A percentile compares a stretch with the other conserved stretches of the same genome.
These are phyloP conservation scores for Raddia distichophylla DNA, from an alignment of 176 grass and related monocot genomes.

Conservation along the genomic window DNA sequence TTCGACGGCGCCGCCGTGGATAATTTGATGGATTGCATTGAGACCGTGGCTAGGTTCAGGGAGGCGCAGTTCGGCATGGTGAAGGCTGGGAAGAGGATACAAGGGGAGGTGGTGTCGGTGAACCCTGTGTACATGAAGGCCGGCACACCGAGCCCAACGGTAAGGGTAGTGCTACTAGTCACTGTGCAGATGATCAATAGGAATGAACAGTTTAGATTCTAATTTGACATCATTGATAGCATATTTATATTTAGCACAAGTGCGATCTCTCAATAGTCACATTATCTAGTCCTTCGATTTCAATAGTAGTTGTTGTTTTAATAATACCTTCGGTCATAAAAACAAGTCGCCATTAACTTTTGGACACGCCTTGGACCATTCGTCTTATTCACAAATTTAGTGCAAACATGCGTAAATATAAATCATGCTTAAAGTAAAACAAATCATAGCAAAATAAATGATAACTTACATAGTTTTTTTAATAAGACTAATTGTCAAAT, in stretches of 20 bases:
- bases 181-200: not conserved
- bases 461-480: too few species aligned
- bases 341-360: too few species aligned
- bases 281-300: too few species aligned
- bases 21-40: conserved; percentile 73
- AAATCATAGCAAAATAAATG: too few species aligned
- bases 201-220: not conserved
- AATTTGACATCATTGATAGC: not conserved
- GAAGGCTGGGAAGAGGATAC: conserved; percentile 58
- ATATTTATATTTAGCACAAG: not conserved
- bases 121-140: conserved; percentile 90
- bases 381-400: too few species aligned
- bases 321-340: too few species aligned
- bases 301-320: too few species aligned
- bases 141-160: conserved; percentile 75
- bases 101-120: conserved; percentile 68
- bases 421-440: too few species aligned
- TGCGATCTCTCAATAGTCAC: not conserved
- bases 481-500: too few species aligned
- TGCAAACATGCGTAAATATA: too few species aligned
- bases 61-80: conserved; percentile 69
- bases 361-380: too few species aligned
- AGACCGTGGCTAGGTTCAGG: conserved; percentile 65
- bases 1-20: conserved; percentile 76
- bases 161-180: conserved; percentile 33